phyloP scores from a whole-genome alignment of 441 rosid species.

The Erodium chrysanthum region DNA sequence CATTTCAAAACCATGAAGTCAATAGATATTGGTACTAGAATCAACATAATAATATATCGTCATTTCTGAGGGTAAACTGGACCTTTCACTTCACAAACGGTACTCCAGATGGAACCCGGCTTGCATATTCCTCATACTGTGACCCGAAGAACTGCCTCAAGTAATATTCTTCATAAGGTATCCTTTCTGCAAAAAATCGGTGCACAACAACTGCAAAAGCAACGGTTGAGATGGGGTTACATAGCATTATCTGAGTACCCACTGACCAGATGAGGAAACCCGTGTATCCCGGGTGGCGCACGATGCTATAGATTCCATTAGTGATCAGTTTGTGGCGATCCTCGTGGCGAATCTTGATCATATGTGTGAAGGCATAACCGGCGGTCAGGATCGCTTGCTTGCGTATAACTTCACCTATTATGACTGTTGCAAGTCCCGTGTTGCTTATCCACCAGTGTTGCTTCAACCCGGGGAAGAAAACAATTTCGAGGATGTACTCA shows the following conservation, averaged over 20 bases:
- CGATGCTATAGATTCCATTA: constrained; percentile 43
- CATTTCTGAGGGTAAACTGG: not conserved
- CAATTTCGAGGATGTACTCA: constrained; percentile 45
- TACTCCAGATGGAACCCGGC: constrained; percentile 51
- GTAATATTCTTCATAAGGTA: constrained; percentile 60
- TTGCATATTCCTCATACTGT: constrained; percentile 42
- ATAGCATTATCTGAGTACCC: constrained; percentile 73
- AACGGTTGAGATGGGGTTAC: constrained; percentile 16
- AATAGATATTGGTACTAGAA: not conserved
- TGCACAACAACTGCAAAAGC: not conserved
- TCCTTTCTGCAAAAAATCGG: constrained; percentile 25
- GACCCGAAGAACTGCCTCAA: constrained; percentile 58
- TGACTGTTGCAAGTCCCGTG: constrained; percentile 46
- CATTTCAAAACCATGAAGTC: not conserved
- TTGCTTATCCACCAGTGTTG: constrained; percentile 56
- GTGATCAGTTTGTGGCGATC: constrained; percentile 58
- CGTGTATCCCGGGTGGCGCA: constrained; percentile 71
- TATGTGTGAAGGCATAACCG: constrained; percentile 59
- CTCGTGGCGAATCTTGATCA: constrained; percentile 47
- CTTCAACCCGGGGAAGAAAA: constrained; percentile 54
- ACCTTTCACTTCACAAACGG: constrained; percentile 50
- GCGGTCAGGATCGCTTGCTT: constrained; percentile 64
- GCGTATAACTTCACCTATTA: constrained; percentile 50
- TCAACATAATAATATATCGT: not conserved
- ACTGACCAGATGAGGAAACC: constrained; percentile 74